phyloP scores from a whole-genome alignment of 768 basidiomycete genomes.

The Russula brevipes region DNA sequence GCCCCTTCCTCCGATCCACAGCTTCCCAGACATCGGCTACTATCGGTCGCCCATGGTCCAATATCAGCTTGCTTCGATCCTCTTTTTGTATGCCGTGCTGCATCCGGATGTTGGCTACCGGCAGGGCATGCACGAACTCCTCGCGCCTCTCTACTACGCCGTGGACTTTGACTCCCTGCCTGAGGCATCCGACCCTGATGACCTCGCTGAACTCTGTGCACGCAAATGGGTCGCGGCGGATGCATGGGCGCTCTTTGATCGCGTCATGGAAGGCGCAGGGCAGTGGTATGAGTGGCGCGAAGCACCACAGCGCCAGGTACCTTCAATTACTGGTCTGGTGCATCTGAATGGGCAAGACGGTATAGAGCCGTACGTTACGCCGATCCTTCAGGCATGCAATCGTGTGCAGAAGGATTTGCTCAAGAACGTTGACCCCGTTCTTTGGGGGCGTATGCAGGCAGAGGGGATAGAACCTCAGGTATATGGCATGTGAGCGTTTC shows the following conservation, averaged over 20 bases:
- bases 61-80: constrained; percentile 72
- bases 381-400: constrained; percentile 81
- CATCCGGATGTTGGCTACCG: constrained; percentile 87
- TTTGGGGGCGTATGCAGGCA: constrained; percentile 70
- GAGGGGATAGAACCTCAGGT: constrained; percentile 93
- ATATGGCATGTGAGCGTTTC: constrained; percentile 77
- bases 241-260: constrained; percentile 75
- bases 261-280: constrained; percentile 74
- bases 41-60: constrained; percentile 77
- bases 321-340: constrained; percentile 43
- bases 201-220: constrained; percentile 59
- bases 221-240: constrained; percentile 75
- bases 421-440: constrained; percentile 69
- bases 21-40: constrained; percentile 94
- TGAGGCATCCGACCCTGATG: constrained; percentile 33
- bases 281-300: constrained; percentile 60
- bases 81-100: constrained; percentile 77
- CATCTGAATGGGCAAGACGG: constrained; percentile 41
- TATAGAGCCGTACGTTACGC: constrained; percentile 67
- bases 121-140: constrained; percentile 98
- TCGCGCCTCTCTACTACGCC: constrained; percentile 82
- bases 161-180: constrained; percentile 76
- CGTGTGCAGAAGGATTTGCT: constrained; percentile 70
- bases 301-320: constrained; percentile 23
- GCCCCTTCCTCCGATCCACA: constrained; percentile 31